These are phyloP conservation scores for Phaseolus coccineus DNA, from an alignment of 331 rosid species.

Conservation along the genomic window DNA sequence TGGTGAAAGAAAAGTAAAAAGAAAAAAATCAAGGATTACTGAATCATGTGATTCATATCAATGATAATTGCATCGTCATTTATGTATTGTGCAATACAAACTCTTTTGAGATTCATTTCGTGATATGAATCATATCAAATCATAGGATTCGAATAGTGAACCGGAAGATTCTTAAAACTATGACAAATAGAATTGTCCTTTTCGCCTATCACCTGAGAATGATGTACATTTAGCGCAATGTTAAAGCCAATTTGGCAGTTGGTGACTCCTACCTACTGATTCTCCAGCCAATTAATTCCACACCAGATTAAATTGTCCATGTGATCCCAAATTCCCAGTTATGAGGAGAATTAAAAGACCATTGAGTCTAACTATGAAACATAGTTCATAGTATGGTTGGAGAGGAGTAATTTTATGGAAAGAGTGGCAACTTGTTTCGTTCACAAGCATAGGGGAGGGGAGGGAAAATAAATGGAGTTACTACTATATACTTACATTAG, in stretches of 20 bases:
- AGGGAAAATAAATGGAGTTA: not conserved
- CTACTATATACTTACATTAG: not conserved
- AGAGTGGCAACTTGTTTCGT: not conserved
- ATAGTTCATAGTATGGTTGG: not conserved
- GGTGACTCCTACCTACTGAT: not conserved
- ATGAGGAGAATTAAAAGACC: not conserved
- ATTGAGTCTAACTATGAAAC: not conserved
- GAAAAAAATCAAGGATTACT: not conserved
- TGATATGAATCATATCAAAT: not conserved
- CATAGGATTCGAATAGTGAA: not conserved
- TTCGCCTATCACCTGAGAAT: slow-evolving; percentile 15
- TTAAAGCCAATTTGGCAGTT: not conserved
- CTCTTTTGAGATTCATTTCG: not conserved
- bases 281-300: slow-evolving; percentile 10
- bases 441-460: not conserved
- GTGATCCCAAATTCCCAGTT: not conserved
- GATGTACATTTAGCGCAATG: not conserved
- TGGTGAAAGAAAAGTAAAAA: not conserved
- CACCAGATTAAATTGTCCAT: not conserved
- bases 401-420: not conserved
- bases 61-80: not conserved
- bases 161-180: not conserved
- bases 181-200: not conserved
- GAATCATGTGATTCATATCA: not conserved
- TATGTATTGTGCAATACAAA: not conserved